Evolutionary conservation across 768 basidiomycete genomes (phyloP), one percentile per base, ranked within the genome.

Genomic region (Lenzites betulinus): DNA sequence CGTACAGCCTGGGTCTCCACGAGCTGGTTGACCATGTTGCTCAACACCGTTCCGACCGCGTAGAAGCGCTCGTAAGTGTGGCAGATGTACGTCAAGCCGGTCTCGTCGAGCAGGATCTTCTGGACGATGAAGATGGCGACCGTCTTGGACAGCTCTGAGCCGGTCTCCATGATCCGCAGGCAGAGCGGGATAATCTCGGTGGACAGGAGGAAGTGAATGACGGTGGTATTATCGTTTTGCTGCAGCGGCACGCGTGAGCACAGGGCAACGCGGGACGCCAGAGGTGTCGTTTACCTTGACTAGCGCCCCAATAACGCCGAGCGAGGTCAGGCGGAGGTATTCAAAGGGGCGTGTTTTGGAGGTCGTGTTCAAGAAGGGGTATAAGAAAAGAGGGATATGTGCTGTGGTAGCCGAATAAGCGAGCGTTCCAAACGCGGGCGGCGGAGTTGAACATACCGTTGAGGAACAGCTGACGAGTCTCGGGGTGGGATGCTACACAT

Each of bases 61-160:
- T 98, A 98, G 78, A 99, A 99, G 53, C 97, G 84, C 73, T 99
- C 97, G 72, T 99, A 99, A n/a, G 97, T 99, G 75, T 99, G 97
- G 69, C 97, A 98, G 70, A 98, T 99, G 74, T 99, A 99, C 16
- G 94, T 95, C 60, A 99, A 78, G 20, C 97, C 97, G 3, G 96
- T 94, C 75, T 99, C 97, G 73, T 99, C 97, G 54, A 98, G 82
- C 16, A 99, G 82, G 60, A 93, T 93, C 70, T 99, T 99, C 75
- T 99, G 97, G 3, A 99, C 97, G 69, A 99, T 99, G 76, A 99
- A 99, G 69, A 99, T 99, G 43, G 97, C 97, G 46, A 99, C 97
- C 0, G 97, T 99, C 78, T 99, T 99, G 59, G 92, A 94, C 18
- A 99, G 85, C 69, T 99, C 97, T 3, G 95, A 97, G 43, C 97